These are phyloP conservation scores for Pestalotiopsis fici DNA, from an alignment of 2,329 filamentous ascomycete genomes.

Conservation along the genomic window DNA sequence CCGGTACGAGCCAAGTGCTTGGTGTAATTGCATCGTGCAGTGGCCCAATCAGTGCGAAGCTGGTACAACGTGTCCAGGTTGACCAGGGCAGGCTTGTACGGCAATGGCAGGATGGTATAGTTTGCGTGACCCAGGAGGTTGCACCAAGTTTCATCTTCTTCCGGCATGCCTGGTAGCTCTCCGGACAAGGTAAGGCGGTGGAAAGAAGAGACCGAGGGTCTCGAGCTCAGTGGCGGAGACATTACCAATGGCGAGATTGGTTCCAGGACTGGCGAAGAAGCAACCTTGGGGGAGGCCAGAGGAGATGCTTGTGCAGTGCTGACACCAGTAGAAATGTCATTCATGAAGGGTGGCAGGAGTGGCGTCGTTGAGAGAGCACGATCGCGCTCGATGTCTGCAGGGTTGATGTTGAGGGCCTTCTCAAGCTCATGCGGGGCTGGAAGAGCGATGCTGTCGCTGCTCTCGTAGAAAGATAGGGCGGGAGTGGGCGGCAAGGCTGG, in stretches of 20 bases:
- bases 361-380: constrained; percentile 74
- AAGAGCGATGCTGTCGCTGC: constrained; percentile 53
- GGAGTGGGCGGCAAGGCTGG: constrained; percentile 61
- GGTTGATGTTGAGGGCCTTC: constrained; percentile 49
- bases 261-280: constrained; percentile 51
- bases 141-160: constrained; percentile 77
- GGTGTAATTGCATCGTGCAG: constrained; percentile 81
- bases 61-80: constrained; percentile 60
- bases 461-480: constrained; percentile 63
- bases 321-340: constrained; percentile 54
- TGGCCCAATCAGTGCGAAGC: constrained; percentile 79
- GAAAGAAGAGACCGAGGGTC: constrained; percentile 78
- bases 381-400: constrained; percentile 54
- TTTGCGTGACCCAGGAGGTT: constrained; percentile 88
- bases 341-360: constrained; percentile 79
- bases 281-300: constrained; percentile 82
- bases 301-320: constrained; percentile 66
- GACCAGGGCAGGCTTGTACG: constrained; percentile 68
- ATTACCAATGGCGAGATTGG: constrained; percentile 42
- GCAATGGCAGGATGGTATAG: constrained; percentile 82
- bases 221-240: constrained; percentile 75
- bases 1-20: constrained; percentile 86
- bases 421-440: constrained; percentile 52
- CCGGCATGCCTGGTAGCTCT: constrained; percentile 51
- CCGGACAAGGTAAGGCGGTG: constrained; percentile 41